Base-by-base conservation (phyloP, 176 grass and related monocot genomes). In the Paspalum notatum region DNA sequence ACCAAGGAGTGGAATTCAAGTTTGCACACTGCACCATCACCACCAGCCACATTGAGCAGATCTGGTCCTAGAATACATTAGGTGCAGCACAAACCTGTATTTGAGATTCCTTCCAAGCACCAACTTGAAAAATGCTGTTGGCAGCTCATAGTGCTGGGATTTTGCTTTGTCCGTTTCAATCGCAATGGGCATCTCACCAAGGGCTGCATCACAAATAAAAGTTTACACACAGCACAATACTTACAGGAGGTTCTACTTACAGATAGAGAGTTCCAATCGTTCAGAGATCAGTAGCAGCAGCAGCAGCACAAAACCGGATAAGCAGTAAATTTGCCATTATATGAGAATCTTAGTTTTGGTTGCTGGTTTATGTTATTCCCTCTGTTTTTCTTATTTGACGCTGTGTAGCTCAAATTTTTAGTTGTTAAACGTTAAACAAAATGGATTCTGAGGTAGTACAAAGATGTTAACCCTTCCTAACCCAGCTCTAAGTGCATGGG, bases 61-160 rank as follows among this genome's bases (percentile, higher is more conserved):
- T 5, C 38, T 16, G 9, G 26, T 45, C 37, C 39, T 66, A 49
- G 14, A 42, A 52, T 44, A 21, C 40, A 43, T 8, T 4, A 44
- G 64, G 18, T 43, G 7, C 26, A 52, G 27, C 55, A 54, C 32
- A 2, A 74, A 98, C 90, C 92, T 98, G 90, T 95, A 98, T 71
- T 95, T 98, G 48, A 98, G 86, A 65, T 95, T 93, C 43, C 80
- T 75, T 32, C 95, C 92, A 9, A 98, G 90, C 6, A 98, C 92
- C 5, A 98, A 77, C 69, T 93, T 91, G 82, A 98, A 98, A 83
- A 98, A 98, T 51, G 86, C 84, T 39, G 92, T 98, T 24, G 95
- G 92, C 68, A 98, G 32, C 87, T 94, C 92, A 45, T 98, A 98
- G 53, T 98, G 95, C 5, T 98, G 95, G 38, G 82, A 49, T 79